Percentiles rank a stretch among this genome's conserved stretches.
Evolutionary conservation across 176 grass and related monocot genomes (phyloP).

Genomic region (Triticum urartu): DNA sequence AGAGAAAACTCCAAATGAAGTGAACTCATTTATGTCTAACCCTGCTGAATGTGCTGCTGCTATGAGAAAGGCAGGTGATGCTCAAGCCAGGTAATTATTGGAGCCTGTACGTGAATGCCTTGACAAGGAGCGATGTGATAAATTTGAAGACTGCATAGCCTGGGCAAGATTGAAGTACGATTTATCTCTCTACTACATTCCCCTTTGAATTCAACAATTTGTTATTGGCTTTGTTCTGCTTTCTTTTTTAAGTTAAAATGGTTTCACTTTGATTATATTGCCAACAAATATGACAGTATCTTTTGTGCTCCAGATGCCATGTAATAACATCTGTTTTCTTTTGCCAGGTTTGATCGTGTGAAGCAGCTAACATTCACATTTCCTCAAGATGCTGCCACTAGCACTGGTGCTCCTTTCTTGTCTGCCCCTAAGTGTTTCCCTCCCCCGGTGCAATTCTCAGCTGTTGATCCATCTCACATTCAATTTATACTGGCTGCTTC

Average conservation of each 20-base stretch:
- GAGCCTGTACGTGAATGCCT: conserved; percentile 53
- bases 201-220: conserved; percentile 1
- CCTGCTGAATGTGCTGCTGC: conserved; percentile 48
- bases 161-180: too few relatives aligned
- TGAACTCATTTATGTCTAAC: conserved; percentile 67
- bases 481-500: conserved; percentile 65
- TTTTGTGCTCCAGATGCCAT: background rate
- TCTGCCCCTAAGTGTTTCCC: conserved; percentile 80
- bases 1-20: conserved; percentile 76
- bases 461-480: conserved; percentile 53
- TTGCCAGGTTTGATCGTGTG: conserved; percentile 60
- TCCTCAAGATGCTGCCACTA: conserved; percentile 68
- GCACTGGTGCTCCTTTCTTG: conserved; percentile 68
- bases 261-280: background rate
- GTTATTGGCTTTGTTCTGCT: background rate
- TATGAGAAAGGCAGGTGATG: conserved; percentile 65
- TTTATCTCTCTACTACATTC: too few relatives aligned
- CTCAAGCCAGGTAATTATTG: conserved; percentile 64
- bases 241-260: background rate
- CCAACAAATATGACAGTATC: background rate
- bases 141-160: too few relatives aligned
- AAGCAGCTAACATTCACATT: conserved; percentile 78
- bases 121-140: too few relatives aligned
- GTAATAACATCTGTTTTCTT: conserved; percentile 6
- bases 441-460: conserved; percentile 53